Evolutionary conservation across 768 basidiomycete genomes (phyloP), one percentile per base, ranked within the genome.

Genomic region (Calocybe indica): DNA sequence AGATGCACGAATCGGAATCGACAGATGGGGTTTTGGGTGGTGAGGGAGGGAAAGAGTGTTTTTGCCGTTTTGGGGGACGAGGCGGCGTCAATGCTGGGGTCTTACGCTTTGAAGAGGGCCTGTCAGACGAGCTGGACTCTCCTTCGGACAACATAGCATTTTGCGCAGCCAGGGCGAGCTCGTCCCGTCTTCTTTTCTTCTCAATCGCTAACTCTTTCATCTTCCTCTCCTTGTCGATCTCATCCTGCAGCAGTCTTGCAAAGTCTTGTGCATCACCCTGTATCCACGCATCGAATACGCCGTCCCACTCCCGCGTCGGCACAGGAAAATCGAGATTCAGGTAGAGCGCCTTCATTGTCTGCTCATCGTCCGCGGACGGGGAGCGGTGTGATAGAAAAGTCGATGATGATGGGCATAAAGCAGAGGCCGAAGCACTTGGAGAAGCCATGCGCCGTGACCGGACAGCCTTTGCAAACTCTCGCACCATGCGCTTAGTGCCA

Each of bases 401-500:
- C n/a, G 79, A 72, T 5, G 73, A 69, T 2, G 67, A 55, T n/a
- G 66, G 55, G 46, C 61, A 58, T 43, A 34, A 43, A n/a, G 63
- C 60, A 9, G 62, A 56, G 34, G 46, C 58, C 3, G 64, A 60
- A 5, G 66, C 66, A 40, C 62, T 68, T 39, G 62, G 61, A 45
- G 71, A 53, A 13, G 60, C 55, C 10, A 64, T 56, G 2, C 71
- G 68, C 37, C 82, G 74, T 6, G 78, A 72, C 38, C 74, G 77
- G 15, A 90, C 80, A 13, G 86, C 84, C 64, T 88, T 90, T 22
- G 85, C 78, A 64, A 88, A 90, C 64, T 94, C 91, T 48, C 88
- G 79, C 15, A 94, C 89, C 67, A 95, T 89, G 54, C 88, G 74
- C 65, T 92, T 94, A 40, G 92, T 93, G 13, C 93, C 93, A 7